Percentiles rank a stretch among this genome's conserved stretches.
These are phyloP conservation scores for Cucurbita moschata DNA, from an alignment of 306 rosid genomes.

Conservation along the genomic window DNA sequence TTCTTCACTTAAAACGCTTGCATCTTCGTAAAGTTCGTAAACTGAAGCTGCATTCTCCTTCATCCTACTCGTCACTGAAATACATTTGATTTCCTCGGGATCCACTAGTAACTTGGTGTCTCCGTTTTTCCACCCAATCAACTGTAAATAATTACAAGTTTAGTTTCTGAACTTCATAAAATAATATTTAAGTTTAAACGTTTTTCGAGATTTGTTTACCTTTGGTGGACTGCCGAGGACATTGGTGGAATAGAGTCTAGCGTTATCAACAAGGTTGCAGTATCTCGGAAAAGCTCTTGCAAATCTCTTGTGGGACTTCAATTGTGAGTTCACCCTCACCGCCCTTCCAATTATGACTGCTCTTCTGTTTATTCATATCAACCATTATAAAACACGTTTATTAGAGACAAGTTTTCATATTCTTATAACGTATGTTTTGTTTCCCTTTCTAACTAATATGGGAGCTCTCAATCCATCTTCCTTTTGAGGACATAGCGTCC, in stretches of 20 bases:
- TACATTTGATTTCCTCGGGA: constrained; percentile 39
- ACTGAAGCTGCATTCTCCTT: constrained; percentile 61
- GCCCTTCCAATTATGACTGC: constrained; percentile 67
- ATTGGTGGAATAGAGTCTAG: constrained; percentile 58
- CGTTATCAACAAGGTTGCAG: constrained; percentile 71
- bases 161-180: too few species aligned
- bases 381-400: too few species aligned
- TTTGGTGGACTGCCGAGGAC: constrained; percentile 35
- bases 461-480: too few species aligned
- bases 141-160: constrained; percentile 16
- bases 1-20: constrained; percentile 16
- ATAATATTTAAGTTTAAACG: too few species aligned
- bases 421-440: too few species aligned
- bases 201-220: constrained; percentile 19
- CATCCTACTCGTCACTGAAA: constrained; percentile 26
- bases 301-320: constrained; percentile 85
- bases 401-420: too few species aligned
- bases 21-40: constrained; percentile 43
- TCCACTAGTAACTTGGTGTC: constrained; percentile 40
- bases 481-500: too few species aligned
- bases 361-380: constrained; percentile 35
- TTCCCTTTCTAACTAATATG: too few species aligned
- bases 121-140: constrained; percentile 66
- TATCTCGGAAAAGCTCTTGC: constrained; percentile 53
- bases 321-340: constrained; percentile 73